phyloP scores from a whole-genome alignment of 2,329 filamentous ascomycete genomes.

The Lecanosticta acicola region DNA sequence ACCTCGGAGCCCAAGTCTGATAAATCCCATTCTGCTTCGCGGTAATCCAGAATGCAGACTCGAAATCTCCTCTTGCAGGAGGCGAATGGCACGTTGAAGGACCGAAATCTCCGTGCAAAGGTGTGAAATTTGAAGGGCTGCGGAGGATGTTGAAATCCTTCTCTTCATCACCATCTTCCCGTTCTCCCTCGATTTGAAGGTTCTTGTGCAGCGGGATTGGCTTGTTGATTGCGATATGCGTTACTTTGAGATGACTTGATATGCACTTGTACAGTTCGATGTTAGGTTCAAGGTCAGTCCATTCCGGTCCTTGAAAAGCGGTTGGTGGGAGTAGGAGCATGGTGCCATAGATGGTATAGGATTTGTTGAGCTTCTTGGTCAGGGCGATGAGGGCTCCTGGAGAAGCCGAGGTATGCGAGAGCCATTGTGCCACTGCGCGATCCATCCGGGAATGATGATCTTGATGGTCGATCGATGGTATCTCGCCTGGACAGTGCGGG shows the following conservation, averaged over 20 bases:
- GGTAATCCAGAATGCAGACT: slow-evolving; percentile 68
- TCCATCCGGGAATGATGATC: slow-evolving; percentile 17
- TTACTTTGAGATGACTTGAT: slow-evolving; percentile 40
- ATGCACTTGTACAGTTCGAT: slow-evolving; percentile 41
- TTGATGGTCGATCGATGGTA: too few relatives aligned
- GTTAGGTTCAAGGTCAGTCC: slow-evolving; percentile 23
- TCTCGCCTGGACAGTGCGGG: too few relatives aligned
- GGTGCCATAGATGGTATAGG: slow-evolving; percentile 53
- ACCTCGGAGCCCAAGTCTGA: slow-evolving; percentile 81
- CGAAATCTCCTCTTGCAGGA: slow-evolving; percentile 51
- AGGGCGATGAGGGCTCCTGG: slow-evolving; percentile 1
- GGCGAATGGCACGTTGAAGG: slow-evolving; percentile 32
- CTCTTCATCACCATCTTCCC: too few relatives aligned
- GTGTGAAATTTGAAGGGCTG: slow-evolving; percentile 63
- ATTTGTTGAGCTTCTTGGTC: slow-evolving; percentile 22
- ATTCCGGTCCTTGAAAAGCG: slow-evolving; percentile 39
- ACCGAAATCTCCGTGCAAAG: slow-evolving; percentile 71
- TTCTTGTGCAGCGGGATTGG: slow-evolving; percentile 42
- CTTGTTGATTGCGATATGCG: slow-evolving; percentile 55
- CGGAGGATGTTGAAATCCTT: slow-evolving; percentile 63
- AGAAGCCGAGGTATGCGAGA: slow-evolving; percentile 1
- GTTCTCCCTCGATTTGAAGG: too few relatives aligned
- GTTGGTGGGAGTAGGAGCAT: slow-evolving; percentile 53
- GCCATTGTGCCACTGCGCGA: slow-evolving; percentile 16
- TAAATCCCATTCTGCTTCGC: slow-evolving; percentile 68